These are phyloP conservation scores for Termitomyces heimii DNA, from an alignment of 768 basidiomycete species.

Conservation along the genomic window DNA sequence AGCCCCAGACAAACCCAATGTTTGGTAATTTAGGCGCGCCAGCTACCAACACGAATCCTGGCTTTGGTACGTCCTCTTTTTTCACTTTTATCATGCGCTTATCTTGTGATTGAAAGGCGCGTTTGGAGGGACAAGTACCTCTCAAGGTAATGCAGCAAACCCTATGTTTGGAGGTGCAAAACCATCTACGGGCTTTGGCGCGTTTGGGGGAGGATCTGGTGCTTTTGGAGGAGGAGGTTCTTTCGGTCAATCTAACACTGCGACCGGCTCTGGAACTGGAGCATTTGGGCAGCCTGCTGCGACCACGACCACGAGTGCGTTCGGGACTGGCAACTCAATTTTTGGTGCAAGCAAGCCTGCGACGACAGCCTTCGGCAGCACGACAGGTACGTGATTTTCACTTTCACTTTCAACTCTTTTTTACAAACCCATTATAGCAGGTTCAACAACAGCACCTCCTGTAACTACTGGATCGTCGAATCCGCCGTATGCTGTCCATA, in stretches of 20 bases:
- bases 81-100: constrained; percentile 12
- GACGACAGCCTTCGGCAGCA: constrained; percentile 35
- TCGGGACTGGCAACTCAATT: constrained; percentile 28
- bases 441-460: constrained; percentile 29
- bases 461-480: constrained; percentile 67
- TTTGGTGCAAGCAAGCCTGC: constrained; percentile 35
- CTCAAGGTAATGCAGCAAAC: constrained; percentile 28
- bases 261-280: constrained; percentile 31
- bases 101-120: constrained; percentile 30
- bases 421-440: constrained; percentile 19
- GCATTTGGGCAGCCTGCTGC: constrained; percentile 52
- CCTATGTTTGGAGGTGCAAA: constrained; percentile 63
- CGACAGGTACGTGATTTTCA: constrained; percentile 19
- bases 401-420: not conserved
- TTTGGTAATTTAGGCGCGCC: constrained; percentile 56
- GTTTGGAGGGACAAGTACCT: constrained; percentile 34
- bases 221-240: constrained; percentile 44
- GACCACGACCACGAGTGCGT: constrained; percentile 36
- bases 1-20: constrained; percentile 70
- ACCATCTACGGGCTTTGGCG: constrained; percentile 70
- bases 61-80: constrained; percentile 35
- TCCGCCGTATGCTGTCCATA: constrained; percentile 51
- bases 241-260: constrained; percentile 35
- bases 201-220: constrained; percentile 51
- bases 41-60: constrained; percentile 25